Evolutionary conservation across 2,329 filamentous ascomycete species (phyloP).

Genomic region (Biscogniauxia sp.): DNA sequence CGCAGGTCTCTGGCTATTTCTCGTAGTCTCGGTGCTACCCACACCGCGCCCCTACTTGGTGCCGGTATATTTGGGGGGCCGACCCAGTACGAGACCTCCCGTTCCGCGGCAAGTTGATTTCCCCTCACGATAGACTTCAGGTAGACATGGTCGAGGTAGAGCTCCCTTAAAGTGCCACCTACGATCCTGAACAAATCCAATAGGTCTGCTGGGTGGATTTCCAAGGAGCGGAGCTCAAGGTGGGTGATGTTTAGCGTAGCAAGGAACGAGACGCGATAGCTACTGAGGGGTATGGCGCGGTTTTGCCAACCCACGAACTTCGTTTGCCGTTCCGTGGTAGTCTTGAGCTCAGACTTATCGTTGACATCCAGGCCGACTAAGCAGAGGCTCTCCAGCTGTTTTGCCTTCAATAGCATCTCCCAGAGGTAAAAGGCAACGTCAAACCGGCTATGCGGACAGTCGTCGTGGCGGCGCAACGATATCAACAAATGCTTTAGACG

Average conservation of each 20-base stretch:
- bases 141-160: constrained; percentile 46
- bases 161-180: constrained; percentile 40
- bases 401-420: constrained; percentile 47
- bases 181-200: constrained; percentile 35
- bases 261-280: constrained; percentile 26
- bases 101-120: constrained; percentile 32
- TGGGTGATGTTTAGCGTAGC: constrained; percentile 36
- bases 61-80: constrained; percentile 44
- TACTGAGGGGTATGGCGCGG: constrained; percentile 38
- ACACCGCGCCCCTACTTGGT: constrained; percentile 37
- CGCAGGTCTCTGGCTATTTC: constrained; percentile 33
- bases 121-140: constrained; percentile 37
- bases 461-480: constrained; percentile 35
- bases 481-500: constrained; percentile 45
- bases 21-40: constrained; percentile 40
- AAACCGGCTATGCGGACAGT: constrained; percentile 39
- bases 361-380: constrained; percentile 45
- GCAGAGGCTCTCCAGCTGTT: constrained; percentile 45
- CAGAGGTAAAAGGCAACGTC: constrained; percentile 47
- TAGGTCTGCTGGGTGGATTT: constrained; percentile 38
- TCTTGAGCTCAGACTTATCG: constrained; percentile 37
- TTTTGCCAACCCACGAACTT: constrained; percentile 40
- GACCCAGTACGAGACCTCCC: constrained; percentile 41
- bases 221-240: constrained; percentile 44
- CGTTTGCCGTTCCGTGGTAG: constrained; percentile 37